Evolutionary conservation across 2,329 filamentous ascomycete species (phyloP).

Genomic region (Alternaria incomplexa): DNA sequence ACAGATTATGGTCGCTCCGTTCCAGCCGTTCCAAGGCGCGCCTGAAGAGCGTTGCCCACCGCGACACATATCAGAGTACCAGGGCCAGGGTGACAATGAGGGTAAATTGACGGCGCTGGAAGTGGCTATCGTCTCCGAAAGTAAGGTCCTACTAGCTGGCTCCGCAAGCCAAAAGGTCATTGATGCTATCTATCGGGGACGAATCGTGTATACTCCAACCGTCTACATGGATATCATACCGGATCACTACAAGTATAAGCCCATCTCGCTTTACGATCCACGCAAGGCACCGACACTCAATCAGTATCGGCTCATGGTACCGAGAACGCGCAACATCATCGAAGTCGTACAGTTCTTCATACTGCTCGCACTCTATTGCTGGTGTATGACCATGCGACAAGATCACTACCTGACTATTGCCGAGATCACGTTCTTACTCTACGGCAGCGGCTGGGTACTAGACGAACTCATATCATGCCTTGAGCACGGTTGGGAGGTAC

Average conservation of each 20-base stretch:
- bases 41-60: slow-evolving; percentile 69
- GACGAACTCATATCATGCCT: slow-evolving; percentile 79
- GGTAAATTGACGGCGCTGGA: slow-evolving; percentile 78
- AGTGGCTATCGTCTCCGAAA: slow-evolving; percentile 81
- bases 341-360: slow-evolving; percentile 77
- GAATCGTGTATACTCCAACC: slow-evolving; percentile 81
- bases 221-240: slow-evolving; percentile 84
- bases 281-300: slow-evolving; percentile 77
- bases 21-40: slow-evolving; percentile 85
- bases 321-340: slow-evolving; percentile 75
- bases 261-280: slow-evolving; percentile 81
- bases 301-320: slow-evolving; percentile 84
- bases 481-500: slow-evolving; percentile 79
- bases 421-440: slow-evolving; percentile 74
- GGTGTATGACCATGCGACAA: slow-evolving; percentile 73
- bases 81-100: slow-evolving; percentile 56
- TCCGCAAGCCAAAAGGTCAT: slow-evolving; percentile 83
- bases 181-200: slow-evolving; percentile 79
- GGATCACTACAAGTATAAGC: slow-evolving; percentile 83
- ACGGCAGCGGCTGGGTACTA: slow-evolving; percentile 77
- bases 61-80: slow-evolving; percentile 55
- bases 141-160: slow-evolving; percentile 77
- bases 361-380: slow-evolving; percentile 71
- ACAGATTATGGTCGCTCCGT: slow-evolving; percentile 81
- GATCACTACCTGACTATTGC: slow-evolving; percentile 61